phyloP scores from a whole-genome alignment of 208 protist species.

The Acanthamoeba quina region DNA sequence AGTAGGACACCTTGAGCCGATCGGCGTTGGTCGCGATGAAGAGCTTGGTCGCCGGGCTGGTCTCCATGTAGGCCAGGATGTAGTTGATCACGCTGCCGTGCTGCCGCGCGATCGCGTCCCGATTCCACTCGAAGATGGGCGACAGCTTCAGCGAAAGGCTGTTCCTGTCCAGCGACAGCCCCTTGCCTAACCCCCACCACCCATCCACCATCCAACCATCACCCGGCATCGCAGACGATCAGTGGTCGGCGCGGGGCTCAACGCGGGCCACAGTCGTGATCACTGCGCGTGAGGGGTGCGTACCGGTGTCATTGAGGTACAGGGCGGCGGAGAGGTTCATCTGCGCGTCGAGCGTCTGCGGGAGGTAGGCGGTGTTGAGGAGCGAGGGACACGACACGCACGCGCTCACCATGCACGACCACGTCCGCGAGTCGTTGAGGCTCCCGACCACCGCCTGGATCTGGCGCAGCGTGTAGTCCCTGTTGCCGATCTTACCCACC shows the following conservation, averaged over 20 bases:
- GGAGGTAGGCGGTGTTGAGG: neutral
- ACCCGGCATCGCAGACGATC: too few species aligned
- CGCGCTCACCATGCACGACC: conserved; percentile 43
- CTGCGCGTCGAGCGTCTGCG: neutral
- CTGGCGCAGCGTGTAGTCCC: conserved; percentile 2
- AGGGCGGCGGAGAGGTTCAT: neutral
- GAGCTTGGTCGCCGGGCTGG: neutral
- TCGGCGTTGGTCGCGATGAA: neutral
- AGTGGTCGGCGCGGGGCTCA: too few species aligned
- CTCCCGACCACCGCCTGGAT: neutral
- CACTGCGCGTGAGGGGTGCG: neutral
- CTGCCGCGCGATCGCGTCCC: neutral
- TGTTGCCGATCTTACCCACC: neutral
- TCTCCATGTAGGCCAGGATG: neutral
- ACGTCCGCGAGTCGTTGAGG: conserved; percentile 20
- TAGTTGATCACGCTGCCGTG: conserved; percentile 21
- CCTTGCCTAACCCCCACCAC: neutral
- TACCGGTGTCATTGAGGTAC: neutral
- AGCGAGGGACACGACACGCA: conserved; percentile 32
- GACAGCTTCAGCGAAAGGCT: neutral
- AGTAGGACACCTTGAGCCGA: neutral
- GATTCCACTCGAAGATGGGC: conserved; percentile 3
- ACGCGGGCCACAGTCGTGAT: too few species aligned
- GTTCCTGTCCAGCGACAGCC: neutral
- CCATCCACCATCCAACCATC: too few species aligned